These are phyloP conservation scores for Linnemannia exigua DNA, from an alignment of 192 early-diverging fungal genomes.

Conservation along the genomic window DNA sequence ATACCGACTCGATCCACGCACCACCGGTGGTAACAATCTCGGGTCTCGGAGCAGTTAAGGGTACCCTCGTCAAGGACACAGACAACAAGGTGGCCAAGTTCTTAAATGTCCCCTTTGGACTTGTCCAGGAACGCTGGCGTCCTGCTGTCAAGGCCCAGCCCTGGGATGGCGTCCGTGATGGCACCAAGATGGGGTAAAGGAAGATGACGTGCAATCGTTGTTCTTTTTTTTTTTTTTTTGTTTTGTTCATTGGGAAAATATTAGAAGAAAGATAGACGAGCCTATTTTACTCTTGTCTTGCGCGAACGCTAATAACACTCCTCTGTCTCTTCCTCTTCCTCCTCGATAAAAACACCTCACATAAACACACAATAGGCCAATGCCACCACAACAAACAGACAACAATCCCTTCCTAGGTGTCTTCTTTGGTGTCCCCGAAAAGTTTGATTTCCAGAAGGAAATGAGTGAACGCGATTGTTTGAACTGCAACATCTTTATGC, in stretches of 20 bases:
- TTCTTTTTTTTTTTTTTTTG: not conserved
- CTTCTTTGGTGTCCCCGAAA: not conserved
- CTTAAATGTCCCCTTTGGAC: slow-evolving; percentile 29
- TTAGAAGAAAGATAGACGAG: no score
- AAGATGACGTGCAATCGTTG: no score
- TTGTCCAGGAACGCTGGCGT: slow-evolving; percentile 32
- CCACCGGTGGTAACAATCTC: not conserved
- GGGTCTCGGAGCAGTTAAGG: not conserved
- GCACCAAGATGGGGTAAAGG: slow-evolving; percentile 42
- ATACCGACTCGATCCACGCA: not conserved
- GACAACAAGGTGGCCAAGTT: slow-evolving; percentile 18
- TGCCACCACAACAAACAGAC: slow-evolving; percentile 17
- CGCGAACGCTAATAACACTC: no score
- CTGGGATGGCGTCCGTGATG: slow-evolving; percentile 31
- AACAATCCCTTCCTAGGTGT: not conserved
- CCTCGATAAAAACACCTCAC: not conserved
- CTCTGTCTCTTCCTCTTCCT: not conserved
- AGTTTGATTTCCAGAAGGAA: slow-evolving; percentile 6
- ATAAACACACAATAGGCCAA: slow-evolving; percentile 24
- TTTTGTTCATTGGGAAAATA: no score
- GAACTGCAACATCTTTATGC: slow-evolving; percentile 43
- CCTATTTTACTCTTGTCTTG: no score
- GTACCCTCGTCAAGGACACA: not conserved
- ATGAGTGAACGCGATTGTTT: slow-evolving; percentile 31
- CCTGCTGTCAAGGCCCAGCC: slow-evolving; percentile 28